Evolutionary conservation across 257 asterid species (phyloP).

Genomic region (Handroanthus guayacan): DNA sequence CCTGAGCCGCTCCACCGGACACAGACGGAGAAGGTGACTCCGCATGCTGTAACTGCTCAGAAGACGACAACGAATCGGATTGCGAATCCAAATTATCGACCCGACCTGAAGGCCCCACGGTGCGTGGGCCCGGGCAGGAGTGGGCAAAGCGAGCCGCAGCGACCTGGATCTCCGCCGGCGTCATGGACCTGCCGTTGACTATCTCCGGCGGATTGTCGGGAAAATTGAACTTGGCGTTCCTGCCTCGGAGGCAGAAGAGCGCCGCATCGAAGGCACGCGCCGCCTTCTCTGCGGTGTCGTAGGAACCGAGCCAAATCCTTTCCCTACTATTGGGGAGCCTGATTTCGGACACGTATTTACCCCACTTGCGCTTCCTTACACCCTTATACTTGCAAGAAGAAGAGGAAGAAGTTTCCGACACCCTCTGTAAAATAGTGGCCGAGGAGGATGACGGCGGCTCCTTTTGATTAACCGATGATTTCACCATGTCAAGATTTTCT

Average conservation of each 20-base stretch:
- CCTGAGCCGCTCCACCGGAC: conserved; percentile 37
- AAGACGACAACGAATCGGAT: conserved; percentile 40
- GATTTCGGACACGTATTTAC: conserved; percentile 73
- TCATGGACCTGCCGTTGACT: conserved; percentile 58
- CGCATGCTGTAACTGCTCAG: conserved; percentile 28
- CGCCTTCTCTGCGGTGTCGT: conserved; percentile 70
- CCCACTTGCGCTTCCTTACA: conserved; percentile 77
- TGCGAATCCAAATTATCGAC: conserved; percentile 41
- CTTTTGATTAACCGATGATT: conserved; percentile 29
- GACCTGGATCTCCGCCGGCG: conserved; percentile 56
- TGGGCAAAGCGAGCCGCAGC: conserved; percentile 75
- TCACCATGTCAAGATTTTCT: conserved; percentile 46
- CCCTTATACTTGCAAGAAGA: conserved; percentile 50
- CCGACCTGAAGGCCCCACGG: conserved; percentile 28
- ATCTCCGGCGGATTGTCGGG: conserved; percentile 57
- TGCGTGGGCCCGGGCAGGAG: neutral
- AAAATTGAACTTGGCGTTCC: conserved; percentile 61
- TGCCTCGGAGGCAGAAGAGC: conserved; percentile 67
- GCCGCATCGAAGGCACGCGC: conserved; percentile 85
- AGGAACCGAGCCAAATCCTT: conserved; percentile 81
- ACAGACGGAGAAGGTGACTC: conserved; percentile 59
- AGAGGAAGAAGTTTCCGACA: conserved; percentile 25
- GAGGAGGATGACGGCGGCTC: conserved; percentile 16
- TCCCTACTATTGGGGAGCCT: conserved; percentile 74
- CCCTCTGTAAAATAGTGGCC: neutral